phyloP scores from a whole-genome alignment of 371 early-diverging fungal species.

The Mucor piriformis region DNA sequence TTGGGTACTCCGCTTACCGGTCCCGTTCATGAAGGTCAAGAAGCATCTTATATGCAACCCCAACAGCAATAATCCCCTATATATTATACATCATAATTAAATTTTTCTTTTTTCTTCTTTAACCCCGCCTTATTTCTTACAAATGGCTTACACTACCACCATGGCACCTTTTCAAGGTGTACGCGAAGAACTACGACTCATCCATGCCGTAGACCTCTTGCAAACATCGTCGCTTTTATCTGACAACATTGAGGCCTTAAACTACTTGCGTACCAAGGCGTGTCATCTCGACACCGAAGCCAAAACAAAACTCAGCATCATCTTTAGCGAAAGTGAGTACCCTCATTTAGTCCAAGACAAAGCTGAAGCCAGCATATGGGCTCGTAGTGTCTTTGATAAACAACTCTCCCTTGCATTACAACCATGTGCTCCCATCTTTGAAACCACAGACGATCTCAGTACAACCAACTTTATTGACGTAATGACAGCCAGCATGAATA shows the following conservation, averaged over 20 bases:
- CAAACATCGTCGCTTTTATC: background rate
- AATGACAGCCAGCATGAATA: conserved; percentile 13
- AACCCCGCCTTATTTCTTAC: too few species aligned
- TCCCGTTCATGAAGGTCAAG: conserved; percentile 39
- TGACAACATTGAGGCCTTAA: conserved; percentile 24
- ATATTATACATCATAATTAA: too few species aligned
- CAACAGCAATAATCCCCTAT: background rate
- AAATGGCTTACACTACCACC: too few species aligned
- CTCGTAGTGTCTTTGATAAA: conserved; percentile 49
- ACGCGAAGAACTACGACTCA: conserved; percentile 23
- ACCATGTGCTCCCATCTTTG: conserved; percentile 21
- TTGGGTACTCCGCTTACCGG: conserved; percentile 49
- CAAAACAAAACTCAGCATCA: conserved; percentile 44
- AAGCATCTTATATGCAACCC: conserved; percentile 32
- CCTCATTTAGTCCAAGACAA: background rate
- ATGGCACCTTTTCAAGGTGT: conserved; percentile 5
- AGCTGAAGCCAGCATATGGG: conserved; percentile 41
- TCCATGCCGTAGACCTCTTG: conserved; percentile 15
- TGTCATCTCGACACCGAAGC: conserved; percentile 39
- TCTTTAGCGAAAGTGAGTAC: conserved; percentile 18
- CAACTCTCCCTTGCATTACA: conserved; percentile 34
- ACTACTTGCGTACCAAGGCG: conserved; percentile 36
- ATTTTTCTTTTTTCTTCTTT: too few species aligned
- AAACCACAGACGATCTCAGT: conserved; percentile 7
- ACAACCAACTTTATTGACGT: conserved; percentile 4